phyloP scores from a whole-genome alignment of 2,329 filamentous ascomycete genomes.

The Xylaria arbuscula region DNA sequence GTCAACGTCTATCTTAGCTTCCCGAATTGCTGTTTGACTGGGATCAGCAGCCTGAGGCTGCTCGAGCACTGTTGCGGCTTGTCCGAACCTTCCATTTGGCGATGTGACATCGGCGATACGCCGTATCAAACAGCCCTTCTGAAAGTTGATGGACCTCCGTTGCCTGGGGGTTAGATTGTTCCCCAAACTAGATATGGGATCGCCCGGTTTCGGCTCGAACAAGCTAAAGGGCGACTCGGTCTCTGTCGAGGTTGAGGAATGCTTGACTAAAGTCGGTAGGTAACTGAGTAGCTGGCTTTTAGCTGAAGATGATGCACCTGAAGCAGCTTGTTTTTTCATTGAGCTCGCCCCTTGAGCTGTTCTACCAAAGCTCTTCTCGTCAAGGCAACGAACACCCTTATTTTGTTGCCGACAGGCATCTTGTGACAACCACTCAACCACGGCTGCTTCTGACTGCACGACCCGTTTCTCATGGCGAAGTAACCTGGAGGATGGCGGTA shows the following conservation, averaged over 20 bases:
- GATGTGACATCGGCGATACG: conserved; percentile 58
- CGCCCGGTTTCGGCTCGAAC: conserved; percentile 53
- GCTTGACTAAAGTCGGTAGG: conserved; percentile 56
- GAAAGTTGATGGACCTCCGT: conserved; percentile 56
- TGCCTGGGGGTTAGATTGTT: conserved; percentile 52
- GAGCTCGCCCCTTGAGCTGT: background rate
- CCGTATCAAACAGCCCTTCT: conserved; percentile 60
- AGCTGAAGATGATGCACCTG: conserved; percentile 26
- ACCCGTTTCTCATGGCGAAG: conserved; percentile 60
- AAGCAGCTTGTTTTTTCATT: background rate
- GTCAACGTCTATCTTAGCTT: conserved; percentile 32
- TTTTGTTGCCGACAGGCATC: conserved; percentile 33
- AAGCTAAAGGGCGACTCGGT: conserved; percentile 57
- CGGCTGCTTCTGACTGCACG: conserved; percentile 57
- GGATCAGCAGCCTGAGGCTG: conserved; percentile 31
- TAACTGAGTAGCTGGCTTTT: conserved; percentile 47
- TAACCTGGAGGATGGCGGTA: conserved; percentile 58
- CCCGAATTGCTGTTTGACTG: conserved; percentile 13
- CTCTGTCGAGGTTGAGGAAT: conserved; percentile 49
- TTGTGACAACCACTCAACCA: conserved; percentile 58
- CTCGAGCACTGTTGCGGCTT: conserved; percentile 53
- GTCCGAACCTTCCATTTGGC: conserved; percentile 62
- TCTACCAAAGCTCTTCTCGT: conserved; percentile 9
- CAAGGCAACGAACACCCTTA: background rate
- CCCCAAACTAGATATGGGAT: conserved; percentile 53